These are phyloP conservation scores for Buddleja alternifolia DNA, from an alignment of 257 asterid species.

Conservation along the genomic window DNA sequence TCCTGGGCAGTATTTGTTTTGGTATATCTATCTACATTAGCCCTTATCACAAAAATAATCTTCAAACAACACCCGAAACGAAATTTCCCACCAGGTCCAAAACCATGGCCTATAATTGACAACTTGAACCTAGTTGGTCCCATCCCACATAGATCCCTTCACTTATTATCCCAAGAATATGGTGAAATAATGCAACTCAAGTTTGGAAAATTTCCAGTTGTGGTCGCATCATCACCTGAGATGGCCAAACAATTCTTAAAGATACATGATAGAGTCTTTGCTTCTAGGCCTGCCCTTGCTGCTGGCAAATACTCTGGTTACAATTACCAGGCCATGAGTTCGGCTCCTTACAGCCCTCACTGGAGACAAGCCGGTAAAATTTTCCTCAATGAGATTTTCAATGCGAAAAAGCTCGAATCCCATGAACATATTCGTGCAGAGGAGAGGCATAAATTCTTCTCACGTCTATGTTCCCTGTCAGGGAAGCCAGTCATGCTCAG, in stretches of 20 bases:
- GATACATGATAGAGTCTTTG: constrained; percentile 37
- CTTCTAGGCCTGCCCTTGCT: constrained; percentile 51
- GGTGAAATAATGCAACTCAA: too few species aligned
- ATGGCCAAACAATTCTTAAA: constrained; percentile 33
- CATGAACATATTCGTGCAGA: constrained; percentile 34
- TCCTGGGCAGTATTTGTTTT: too few species aligned
- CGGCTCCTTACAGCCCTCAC: too few species aligned
- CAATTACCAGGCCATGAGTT: too few species aligned
- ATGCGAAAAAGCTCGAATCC: constrained; percentile 26
- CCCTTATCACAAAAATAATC: too few species aligned
- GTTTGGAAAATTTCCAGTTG: too few species aligned
- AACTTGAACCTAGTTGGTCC: constrained; percentile 45
- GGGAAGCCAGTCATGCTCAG: constrained; percentile 40
- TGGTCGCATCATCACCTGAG: too few species aligned
- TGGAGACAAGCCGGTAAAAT: too few species aligned
- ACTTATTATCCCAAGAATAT: too few species aligned
- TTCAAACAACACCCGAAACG: not conserved
- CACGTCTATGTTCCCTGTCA: constrained; percentile 23
- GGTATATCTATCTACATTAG: too few species aligned
- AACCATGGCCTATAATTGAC: constrained; percentile 51
- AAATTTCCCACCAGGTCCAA: constrained; percentile 44
- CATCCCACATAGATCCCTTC: too few species aligned
- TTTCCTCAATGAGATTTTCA: constrained; percentile 31
- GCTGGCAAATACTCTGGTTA: too few species aligned
- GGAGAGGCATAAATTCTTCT: constrained; percentile 30